A percentile compares a stretch with the other conserved stretches of the same genome.
phyloP scores from a whole-genome alignment of 1,284 basidiomycete species.

The Inonotus obliquus region DNA sequence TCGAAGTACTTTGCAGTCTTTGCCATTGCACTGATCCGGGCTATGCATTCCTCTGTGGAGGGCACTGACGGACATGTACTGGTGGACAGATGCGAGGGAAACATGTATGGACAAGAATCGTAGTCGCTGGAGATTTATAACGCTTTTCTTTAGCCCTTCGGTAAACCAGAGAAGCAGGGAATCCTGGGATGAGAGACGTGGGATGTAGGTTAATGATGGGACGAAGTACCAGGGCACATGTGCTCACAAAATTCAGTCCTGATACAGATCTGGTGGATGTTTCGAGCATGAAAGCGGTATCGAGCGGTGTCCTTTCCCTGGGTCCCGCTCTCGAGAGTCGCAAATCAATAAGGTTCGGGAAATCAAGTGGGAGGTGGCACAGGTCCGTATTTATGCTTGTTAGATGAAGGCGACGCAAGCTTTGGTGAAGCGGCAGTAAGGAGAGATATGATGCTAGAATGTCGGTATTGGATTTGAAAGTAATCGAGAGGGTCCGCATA shows the following conservation, averaged over 20 bases:
- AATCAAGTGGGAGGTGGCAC: neutral
- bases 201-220: neutral
- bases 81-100: neutral
- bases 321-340: neutral
- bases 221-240: neutral
- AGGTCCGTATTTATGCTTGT: neutral
- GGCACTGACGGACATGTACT: neutral
- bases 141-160: neutral
- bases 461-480: neutral
- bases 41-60: neutral
- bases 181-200: neutral
- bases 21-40: neutral
- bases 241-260: neutral
- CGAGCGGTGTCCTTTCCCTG: neutral
- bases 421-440: neutral
- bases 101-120: neutral
- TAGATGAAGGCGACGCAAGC: neutral
- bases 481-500: neutral
- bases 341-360: constrained; percentile 9
- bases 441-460: neutral
- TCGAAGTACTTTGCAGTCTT: neutral
- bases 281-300: neutral
- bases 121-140: neutral
- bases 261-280: neutral
- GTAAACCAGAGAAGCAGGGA: neutral